These are phyloP conservation scores for Penicillium fuscoglaucum DNA, from an alignment of 2,329 filamentous ascomycete species.

Conservation along the genomic window DNA sequence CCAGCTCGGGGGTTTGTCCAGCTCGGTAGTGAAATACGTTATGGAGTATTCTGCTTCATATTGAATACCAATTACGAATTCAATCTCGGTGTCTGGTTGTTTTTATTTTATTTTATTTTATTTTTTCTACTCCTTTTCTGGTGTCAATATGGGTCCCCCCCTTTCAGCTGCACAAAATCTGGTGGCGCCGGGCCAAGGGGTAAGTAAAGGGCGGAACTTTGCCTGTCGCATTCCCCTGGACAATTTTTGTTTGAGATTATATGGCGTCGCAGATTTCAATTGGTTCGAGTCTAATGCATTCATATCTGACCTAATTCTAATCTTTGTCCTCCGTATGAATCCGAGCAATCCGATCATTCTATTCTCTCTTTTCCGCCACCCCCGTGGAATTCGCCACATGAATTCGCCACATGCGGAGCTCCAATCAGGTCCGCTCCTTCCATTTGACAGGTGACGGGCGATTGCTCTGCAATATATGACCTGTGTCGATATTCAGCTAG, in stretches of 20 bases:
- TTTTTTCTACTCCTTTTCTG: constrained; percentile 18
- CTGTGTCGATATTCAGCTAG: neutral
- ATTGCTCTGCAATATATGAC: neutral
- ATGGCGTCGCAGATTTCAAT: neutral
- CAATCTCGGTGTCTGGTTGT: neutral
- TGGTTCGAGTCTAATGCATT: neutral
- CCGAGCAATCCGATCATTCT: neutral
- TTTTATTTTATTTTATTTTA: neutral
- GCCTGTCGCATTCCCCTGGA: neutral
- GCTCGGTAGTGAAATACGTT: no score
- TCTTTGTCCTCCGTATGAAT: neutral
- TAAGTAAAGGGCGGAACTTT: neutral
- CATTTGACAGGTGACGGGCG: neutral
- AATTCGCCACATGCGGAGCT: constrained; percentile 9
- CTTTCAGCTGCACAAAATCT: constrained; percentile 21
- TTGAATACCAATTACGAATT: neutral
- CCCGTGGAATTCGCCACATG: constrained; percentile 9
- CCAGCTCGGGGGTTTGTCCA: no score
- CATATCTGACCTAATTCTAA: neutral
- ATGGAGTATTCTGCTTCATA: neutral
- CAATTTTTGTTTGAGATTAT: neutral
- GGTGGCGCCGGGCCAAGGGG: constrained; percentile 10
- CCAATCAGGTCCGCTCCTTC: neutral
- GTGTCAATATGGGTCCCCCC: constrained; percentile 14
- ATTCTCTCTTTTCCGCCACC: neutral